Evolutionary conservation across 345 rosid genomes (phyloP).

Genomic region (Populus davidiana): DNA sequence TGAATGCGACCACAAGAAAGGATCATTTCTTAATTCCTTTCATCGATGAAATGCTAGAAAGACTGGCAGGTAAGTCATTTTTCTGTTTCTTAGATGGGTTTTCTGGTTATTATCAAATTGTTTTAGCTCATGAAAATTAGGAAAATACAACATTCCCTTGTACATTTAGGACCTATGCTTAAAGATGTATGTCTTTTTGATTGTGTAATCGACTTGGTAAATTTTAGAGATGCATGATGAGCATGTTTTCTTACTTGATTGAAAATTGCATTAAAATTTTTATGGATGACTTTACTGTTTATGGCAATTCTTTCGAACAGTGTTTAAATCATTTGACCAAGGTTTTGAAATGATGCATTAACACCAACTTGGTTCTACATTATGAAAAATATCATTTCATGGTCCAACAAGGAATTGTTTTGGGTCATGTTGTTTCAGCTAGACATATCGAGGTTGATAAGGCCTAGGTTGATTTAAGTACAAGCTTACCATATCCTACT

Average conservation of each 20-base stretch:
- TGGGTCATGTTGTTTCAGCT: background rate
- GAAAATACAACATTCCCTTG: background rate
- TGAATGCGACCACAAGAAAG: background rate
- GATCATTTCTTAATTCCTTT: background rate
- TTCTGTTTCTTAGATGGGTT: background rate
- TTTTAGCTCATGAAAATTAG: background rate
- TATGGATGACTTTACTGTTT: background rate
- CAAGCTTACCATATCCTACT: background rate
- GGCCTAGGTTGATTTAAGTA: background rate
- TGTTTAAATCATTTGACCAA: background rate
- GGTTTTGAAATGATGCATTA: background rate
- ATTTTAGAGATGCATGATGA: background rate
- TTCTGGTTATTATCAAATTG: too few species aligned
- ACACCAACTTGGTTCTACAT: background rate
- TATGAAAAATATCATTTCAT: background rate
- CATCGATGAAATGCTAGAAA: background rate
- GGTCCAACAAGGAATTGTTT: background rate
- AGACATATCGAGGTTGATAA: background rate
- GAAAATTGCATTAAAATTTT: background rate
- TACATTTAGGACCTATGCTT: too few species aligned
- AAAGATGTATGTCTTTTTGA: too few species aligned
- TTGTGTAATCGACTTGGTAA: background rate
- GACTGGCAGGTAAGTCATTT: background rate
- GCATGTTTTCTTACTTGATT: background rate
- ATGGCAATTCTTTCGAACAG: background rate